phyloP scores from a whole-genome alignment of 208 protist species.

The Leishmania guyanensis region DNA sequence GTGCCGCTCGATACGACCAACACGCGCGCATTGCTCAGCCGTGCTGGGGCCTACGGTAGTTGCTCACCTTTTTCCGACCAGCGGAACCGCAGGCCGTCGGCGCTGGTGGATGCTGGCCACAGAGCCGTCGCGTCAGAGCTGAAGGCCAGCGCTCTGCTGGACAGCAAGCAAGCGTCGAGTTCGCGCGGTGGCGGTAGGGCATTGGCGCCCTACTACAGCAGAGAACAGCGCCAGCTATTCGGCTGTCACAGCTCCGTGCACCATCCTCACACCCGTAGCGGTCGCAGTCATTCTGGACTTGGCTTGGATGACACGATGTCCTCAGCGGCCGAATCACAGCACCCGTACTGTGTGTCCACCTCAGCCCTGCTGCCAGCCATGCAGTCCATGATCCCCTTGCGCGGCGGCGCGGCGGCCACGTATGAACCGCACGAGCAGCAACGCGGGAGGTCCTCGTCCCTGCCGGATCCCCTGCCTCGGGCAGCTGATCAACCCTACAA shows the following conservation, averaged over 20 bases:
- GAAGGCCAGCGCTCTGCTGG: not conserved
- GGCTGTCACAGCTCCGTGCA: not conserved
- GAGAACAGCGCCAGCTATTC: not conserved
- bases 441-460: not conserved
- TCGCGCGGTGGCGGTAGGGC: not conserved
- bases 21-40: not conserved
- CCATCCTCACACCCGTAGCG: not conserved
- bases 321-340: slow-evolving; percentile 20
- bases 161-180: slow-evolving; percentile 2
- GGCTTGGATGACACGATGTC: slow-evolving; percentile 18
- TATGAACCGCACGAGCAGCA: not conserved
- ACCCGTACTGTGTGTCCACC: slow-evolving; percentile 27
- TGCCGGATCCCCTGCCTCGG: not conserved
- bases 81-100: slow-evolving; percentile 4
- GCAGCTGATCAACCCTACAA: not conserved
- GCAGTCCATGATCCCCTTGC: slow-evolving; percentile 10
- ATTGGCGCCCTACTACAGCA: not conserved
- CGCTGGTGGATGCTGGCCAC: slow-evolving; percentile 10
- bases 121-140: slow-evolving; percentile 12
- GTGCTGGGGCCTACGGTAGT: not conserved
- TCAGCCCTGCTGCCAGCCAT: slow-evolving; percentile 20
- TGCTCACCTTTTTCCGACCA: not conserved
- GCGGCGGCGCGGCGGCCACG: not conserved
- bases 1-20: slow-evolving; percentile 23
- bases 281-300: not conserved